These are phyloP conservation scores for Picochlorum sp. DNA, from an alignment of 139 green algal genomes.

Conservation along the genomic window DNA sequence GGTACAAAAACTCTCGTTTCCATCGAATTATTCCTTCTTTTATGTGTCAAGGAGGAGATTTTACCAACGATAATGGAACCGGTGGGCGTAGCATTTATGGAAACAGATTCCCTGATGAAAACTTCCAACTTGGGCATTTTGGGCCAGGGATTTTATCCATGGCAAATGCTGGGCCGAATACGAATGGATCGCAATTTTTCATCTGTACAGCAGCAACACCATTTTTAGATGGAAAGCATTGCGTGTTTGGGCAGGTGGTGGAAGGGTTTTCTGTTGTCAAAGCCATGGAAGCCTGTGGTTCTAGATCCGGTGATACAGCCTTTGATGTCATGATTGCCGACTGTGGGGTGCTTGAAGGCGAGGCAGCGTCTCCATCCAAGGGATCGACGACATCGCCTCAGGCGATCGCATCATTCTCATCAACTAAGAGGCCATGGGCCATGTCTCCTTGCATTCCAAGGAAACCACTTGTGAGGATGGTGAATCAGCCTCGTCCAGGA, in stretches of 20 bases:
- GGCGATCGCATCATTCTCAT: background rate
- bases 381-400: background rate
- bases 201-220: conserved; percentile 41
- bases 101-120: conserved; percentile 67
- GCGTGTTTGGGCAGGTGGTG: conserved; percentile 73
- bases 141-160: conserved; percentile 56
- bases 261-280: conserved; percentile 67
- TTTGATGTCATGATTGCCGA: conserved; percentile 53
- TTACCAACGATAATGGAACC: conserved; percentile 63
- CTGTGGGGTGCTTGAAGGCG: conserved; percentile 28
- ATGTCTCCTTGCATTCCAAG: too few relatives aligned
- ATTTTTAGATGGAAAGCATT: conserved; percentile 56
- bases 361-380: background rate
- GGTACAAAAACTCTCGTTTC: conserved; percentile 31
- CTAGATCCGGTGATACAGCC: conserved; percentile 49
- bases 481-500: too few relatives aligned
- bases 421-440: too few relatives aligned
- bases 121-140: conserved; percentile 75
- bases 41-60: conserved; percentile 84
- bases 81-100: conserved; percentile 82
- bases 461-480: too few relatives aligned
- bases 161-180: conserved; percentile 78
- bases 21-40: conserved; percentile 79
- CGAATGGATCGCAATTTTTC: conserved; percentile 78
- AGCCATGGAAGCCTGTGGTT: conserved; percentile 71